Conservation (phyloP, 306 rosid genomes). For the Betula pendula region DNA sequence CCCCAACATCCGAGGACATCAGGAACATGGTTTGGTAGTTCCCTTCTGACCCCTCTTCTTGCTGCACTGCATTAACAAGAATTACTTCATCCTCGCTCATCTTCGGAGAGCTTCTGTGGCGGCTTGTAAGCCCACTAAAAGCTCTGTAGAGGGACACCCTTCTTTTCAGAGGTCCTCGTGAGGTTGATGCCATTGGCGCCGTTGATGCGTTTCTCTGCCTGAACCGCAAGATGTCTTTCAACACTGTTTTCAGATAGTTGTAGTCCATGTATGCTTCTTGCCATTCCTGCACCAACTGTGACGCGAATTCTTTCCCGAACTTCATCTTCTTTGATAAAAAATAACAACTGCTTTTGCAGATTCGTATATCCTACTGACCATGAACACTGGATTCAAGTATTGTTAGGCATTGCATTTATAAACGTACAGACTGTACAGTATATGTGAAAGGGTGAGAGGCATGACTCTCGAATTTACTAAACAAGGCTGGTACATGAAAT, state of each 20-base stretch:
- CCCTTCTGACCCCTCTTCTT: conserved; percentile 36
- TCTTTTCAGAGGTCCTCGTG: conserved; percentile 51
- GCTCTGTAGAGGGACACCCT: conserved; percentile 57
- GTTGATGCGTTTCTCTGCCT: conserved; percentile 22
- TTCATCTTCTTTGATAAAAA: conserved; percentile 44
- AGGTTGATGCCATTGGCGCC: conserved; percentile 42
- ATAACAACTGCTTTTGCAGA: neutral
- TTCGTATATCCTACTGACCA: neutral
- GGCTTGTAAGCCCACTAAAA: conserved; percentile 60
- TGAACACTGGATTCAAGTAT: too few relatives aligned
- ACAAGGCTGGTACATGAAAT: too few relatives aligned
- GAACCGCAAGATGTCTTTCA: conserved; percentile 36
- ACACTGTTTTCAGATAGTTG: conserved; percentile 45
- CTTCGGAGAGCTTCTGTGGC: conserved; percentile 37
- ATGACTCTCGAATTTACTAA: too few relatives aligned
- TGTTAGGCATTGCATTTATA: too few relatives aligned
- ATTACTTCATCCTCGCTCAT: conserved; percentile 59
- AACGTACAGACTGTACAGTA: too few relatives aligned
- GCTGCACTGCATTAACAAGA: conserved; percentile 38
- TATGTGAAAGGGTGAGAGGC: too few relatives aligned
- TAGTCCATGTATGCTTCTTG: conserved; percentile 73
- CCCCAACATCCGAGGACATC: conserved; percentile 46
- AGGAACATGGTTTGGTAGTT: conserved; percentile 51
- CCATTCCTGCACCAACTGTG: conserved; percentile 87
- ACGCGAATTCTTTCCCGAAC: conserved; percentile 69